Evolutionary conservation across 371 early-diverging fungal genomes (phyloP).

Genomic region (Actinomortierella wolfii): DNA sequence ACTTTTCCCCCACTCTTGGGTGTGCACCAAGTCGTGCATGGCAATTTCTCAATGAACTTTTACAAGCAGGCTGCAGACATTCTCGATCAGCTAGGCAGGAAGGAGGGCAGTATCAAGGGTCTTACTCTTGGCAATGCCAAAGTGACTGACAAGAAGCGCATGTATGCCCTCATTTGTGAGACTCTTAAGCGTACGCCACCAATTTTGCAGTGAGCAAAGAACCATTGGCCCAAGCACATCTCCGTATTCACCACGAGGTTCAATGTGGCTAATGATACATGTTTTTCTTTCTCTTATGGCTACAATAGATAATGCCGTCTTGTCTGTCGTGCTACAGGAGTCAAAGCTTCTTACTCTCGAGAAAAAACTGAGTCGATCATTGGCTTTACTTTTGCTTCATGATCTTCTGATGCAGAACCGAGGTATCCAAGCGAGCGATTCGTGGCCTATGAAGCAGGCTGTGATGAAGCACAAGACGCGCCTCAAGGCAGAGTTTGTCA

Average conservation of each 20-base stretch:
- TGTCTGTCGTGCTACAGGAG: slow-evolving; percentile 48
- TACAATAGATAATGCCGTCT: slow-evolving; percentile 26
- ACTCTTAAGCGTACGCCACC: slow-evolving; percentile 82
- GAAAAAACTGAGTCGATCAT: slow-evolving; percentile 50
- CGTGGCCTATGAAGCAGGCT: slow-evolving; percentile 63
- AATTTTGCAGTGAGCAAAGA: no score
- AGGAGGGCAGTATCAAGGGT: slow-evolving; percentile 83
- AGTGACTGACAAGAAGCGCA: slow-evolving; percentile 79
- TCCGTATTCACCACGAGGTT: no score
- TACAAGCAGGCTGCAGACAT: slow-evolving; percentile 81
- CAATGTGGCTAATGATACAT: no score
- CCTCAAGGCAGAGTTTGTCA: slow-evolving; percentile 76
- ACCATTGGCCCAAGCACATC: no score
- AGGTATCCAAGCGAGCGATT: slow-evolving; percentile 69
- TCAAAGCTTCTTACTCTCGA: slow-evolving; percentile 49
- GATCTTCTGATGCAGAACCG: slow-evolving; percentile 83
- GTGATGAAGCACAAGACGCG: slow-evolving; percentile 70
- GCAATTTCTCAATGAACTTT: slow-evolving; percentile 56
- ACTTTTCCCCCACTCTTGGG: background rate
- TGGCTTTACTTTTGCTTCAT: slow-evolving; percentile 74
- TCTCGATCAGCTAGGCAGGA: slow-evolving; percentile 67
- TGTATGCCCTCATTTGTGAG: slow-evolving; percentile 91
- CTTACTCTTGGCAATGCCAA: slow-evolving; percentile 77
- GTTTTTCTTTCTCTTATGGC: no score
- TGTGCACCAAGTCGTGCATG: background rate